phyloP scores from a whole-genome alignment of 1,139 yeast species.

The Keqinozyma sinolaborantium region DNA sequence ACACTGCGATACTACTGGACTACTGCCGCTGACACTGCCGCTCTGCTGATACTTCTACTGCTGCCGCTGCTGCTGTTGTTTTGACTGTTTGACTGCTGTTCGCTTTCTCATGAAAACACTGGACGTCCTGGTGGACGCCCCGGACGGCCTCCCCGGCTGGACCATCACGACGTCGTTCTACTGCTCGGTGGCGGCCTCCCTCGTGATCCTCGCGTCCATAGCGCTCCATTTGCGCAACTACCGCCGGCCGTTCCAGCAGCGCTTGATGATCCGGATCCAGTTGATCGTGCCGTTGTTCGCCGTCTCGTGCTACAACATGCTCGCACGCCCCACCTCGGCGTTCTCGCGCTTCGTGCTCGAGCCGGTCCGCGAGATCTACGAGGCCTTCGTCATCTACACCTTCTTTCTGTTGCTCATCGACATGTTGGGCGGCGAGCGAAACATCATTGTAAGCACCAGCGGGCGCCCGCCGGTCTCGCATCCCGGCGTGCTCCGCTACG shows the following conservation, averaged over 20 bases:
- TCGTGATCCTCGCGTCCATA: constrained; percentile 29
- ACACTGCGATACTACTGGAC: too few species aligned
- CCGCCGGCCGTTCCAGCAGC: constrained; percentile 84
- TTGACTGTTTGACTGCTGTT: too few species aligned
- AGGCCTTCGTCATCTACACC: constrained; percentile 93
- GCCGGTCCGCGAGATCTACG: constrained; percentile 85
- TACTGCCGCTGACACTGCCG: too few species aligned
- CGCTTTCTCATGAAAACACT: too few species aligned
- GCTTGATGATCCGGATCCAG: constrained; percentile 80
- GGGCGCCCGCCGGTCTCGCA: constrained; percentile 74
- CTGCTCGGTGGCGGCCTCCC: constrained; percentile 28
- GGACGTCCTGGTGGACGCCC: too few species aligned
- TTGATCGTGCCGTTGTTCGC: constrained; percentile 61
- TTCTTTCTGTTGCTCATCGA: constrained; percentile 81
- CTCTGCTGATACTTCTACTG: too few species aligned
- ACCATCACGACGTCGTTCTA: constrained; percentile 29
- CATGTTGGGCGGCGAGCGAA: constrained; percentile 88
- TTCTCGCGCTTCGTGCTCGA: constrained; percentile 52
- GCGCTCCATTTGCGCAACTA: constrained; percentile 53
- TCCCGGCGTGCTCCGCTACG: constrained; percentile 54
- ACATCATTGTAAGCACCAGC: constrained; percentile 68
- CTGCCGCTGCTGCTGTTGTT: too few species aligned
- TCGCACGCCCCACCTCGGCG: constrained; percentile 38
- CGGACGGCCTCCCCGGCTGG: constrained; percentile 40
- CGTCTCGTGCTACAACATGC: constrained; percentile 48